phyloP scores from a whole-genome alignment of 495 filamentous ascomycete genomes.

The Neurospora africana region DNA sequence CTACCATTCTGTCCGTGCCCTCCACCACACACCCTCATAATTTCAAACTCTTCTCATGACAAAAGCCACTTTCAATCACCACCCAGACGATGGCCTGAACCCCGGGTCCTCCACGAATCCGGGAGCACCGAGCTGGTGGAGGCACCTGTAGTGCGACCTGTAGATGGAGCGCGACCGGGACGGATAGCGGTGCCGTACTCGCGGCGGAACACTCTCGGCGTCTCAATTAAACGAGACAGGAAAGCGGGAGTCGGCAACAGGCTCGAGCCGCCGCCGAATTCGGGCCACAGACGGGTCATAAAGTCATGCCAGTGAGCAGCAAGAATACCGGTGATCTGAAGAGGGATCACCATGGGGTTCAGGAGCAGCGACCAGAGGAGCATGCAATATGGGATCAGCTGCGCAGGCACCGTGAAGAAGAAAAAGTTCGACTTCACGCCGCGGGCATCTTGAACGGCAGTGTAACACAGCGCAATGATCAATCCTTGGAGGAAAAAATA shows the following conservation, averaged over 20 bases:
- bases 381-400: constrained; percentile 67
- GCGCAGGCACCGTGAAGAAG: constrained; percentile 65
- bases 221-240: constrained; percentile 50
- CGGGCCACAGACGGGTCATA: constrained; percentile 68
- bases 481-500: constrained; percentile 54
- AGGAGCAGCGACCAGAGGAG: constrained; percentile 55
- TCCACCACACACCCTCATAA: constrained; percentile 4
- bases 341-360: constrained; percentile 32
- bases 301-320: constrained; percentile 84
- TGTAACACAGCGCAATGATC: constrained; percentile 69
- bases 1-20: not conserved
- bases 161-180: constrained; percentile 20
- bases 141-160: constrained; percentile 26
- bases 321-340: constrained; percentile 58
- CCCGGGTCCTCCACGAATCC: constrained; percentile 54
- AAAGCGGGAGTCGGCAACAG: constrained; percentile 58
- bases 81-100: constrained; percentile 59
- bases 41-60: not conserved
- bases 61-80: constrained; percentile 19
- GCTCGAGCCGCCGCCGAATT: constrained; percentile 69
- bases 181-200: constrained; percentile 50
- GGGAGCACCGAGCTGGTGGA: constrained; percentile 33
- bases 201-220: constrained; percentile 29
- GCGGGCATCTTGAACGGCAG: constrained; percentile 70
- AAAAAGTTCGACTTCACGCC: constrained; percentile 59